Percentiles rank a stretch among this genome's conserved stretches.
phyloP scores from a whole-genome alignment of 192 early-diverging fungal genomes.

The Backusella westeae region DNA sequence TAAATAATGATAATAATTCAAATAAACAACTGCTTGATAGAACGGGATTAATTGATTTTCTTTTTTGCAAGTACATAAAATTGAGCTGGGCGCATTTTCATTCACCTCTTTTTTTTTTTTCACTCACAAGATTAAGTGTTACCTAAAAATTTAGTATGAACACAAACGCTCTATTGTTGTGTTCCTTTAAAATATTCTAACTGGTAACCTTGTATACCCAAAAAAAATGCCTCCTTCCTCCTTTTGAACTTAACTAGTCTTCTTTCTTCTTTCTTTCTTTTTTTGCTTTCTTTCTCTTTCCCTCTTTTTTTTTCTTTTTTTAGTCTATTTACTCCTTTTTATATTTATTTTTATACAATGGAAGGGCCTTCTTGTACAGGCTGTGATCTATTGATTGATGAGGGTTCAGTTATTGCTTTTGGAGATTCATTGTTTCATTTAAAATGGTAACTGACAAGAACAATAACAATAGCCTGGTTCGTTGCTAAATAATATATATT shows the following conservation, averaged over 20 bases:
- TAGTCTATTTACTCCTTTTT: neutral
- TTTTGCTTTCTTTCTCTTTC: neutral
- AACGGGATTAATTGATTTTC: conserved; percentile 1
- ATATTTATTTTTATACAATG: conserved; percentile 5
- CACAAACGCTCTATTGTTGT: conserved; percentile 7
- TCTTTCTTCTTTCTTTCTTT: neutral
- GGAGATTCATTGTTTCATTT: conserved; percentile 81
- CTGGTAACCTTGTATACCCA: neutral
- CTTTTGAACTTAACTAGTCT: neutral
- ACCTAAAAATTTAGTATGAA: conserved; percentile 6
- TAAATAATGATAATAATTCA: neutral
- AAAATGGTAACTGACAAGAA: conserved; percentile 60
- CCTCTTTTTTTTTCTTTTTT: neutral
- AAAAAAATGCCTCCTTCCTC: neutral
- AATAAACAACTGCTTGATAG: neutral
- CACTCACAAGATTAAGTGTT: neutral
- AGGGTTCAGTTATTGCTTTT: conserved; percentile 76
- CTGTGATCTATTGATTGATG: conserved; percentile 66
- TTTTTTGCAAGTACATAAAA: neutral
- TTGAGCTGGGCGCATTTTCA: neutral
- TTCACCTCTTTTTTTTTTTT: neutral
- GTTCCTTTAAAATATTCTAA: neutral
- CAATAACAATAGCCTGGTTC: neutral
- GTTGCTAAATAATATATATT: conserved; percentile 15
- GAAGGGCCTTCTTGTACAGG: conserved; percentile 61